Evolutionary conservation across 1,139 yeast species (phyloP).

Genomic region (Suhomyces bribrorum): DNA sequence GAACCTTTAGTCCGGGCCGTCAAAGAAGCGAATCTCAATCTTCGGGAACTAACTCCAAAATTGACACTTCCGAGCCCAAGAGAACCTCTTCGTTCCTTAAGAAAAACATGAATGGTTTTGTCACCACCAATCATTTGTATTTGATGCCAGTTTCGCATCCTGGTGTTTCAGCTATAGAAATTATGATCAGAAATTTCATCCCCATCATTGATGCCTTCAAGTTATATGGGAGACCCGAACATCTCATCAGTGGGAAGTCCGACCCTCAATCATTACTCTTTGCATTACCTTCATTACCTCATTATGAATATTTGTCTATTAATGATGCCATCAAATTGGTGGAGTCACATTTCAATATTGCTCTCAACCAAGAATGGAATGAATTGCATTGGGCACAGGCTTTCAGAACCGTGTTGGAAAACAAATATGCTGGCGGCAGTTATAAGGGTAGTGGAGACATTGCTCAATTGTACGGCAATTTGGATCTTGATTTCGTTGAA

Average conservation of each 20-base stretch:
- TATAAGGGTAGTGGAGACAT: constrained; percentile 40
- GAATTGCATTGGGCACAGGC: constrained; percentile 42
- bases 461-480: constrained; percentile 29
- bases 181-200: constrained; percentile 55
- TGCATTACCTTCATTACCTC: constrained; percentile 60
- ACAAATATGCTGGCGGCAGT: constrained; percentile 11
- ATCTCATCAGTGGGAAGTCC: constrained; percentile 47
- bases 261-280: constrained; percentile 50
- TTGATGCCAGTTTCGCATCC: constrained; percentile 58
- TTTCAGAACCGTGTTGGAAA: constrained; percentile 26
- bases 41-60: constrained; percentile 4
- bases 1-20: constrained; percentile 9
- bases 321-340: constrained; percentile 41
- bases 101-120: constrained; percentile 34
- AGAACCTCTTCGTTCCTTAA: constrained; percentile 20
- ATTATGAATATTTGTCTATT: constrained; percentile 48
- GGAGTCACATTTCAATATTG: constrained; percentile 28
- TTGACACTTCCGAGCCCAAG: constrained; percentile 13
- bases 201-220: constrained; percentile 56
- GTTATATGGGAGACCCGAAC: constrained; percentile 57
- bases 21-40: constrained; percentile 9
- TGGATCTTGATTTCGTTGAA: constrained; percentile 25
- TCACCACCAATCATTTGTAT: constrained; percentile 40
- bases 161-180: constrained; percentile 56
- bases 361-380: constrained; percentile 38